Conservation (phyloP, 192 early-diverging fungal species). For the Coemansia sp. region DNA sequence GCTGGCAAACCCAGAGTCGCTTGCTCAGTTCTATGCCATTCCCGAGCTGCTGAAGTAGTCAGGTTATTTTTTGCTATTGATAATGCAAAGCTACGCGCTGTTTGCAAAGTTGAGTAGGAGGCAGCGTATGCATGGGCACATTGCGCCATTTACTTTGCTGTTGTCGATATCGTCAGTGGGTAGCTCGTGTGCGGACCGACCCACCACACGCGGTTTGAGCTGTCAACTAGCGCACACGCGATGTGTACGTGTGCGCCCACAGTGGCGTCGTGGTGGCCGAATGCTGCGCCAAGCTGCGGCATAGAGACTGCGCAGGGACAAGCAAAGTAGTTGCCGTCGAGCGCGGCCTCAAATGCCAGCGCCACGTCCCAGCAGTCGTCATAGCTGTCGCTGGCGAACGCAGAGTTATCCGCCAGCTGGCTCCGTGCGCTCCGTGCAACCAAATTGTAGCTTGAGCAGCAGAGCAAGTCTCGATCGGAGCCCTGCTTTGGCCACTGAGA, state of each 20-base stretch:
- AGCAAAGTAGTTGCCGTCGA: slow-evolving; percentile 44
- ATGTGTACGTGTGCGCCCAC: slow-evolving; percentile 31
- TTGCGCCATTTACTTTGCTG: slow-evolving; percentile 25
- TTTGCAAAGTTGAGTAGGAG: neutral
- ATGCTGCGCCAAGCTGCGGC: slow-evolving; percentile 23
- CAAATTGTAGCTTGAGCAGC: slow-evolving; percentile 17
- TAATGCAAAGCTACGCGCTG: too few species aligned
- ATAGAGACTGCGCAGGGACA: slow-evolving; percentile 42
- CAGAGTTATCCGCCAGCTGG: too few species aligned
- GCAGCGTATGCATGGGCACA: slow-evolving; percentile 44
- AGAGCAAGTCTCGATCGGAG: slow-evolving; percentile 14
- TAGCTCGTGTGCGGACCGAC: slow-evolving; percentile 48
- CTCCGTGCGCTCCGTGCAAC: slow-evolving; percentile 17
- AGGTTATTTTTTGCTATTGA: neutral
- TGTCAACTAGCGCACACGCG: slow-evolving; percentile 35
- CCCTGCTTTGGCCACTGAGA: slow-evolving; percentile 21
- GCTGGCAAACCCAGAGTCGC: slow-evolving; percentile 87
- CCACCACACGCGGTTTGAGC: slow-evolving; percentile 19
- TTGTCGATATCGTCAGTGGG: slow-evolving; percentile 45
- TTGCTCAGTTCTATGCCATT: slow-evolving; percentile 81
- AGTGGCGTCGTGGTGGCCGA: slow-evolving; percentile 33
- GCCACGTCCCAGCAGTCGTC: slow-evolving; percentile 19
- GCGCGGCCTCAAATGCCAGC: slow-evolving; percentile 27
- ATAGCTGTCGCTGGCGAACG: too few species aligned
- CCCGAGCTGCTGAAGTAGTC: slow-evolving; percentile 55